Base-by-base conservation (phyloP, 2,329 filamentous ascomycete genomes). In the Leptographium lundbergii region DNA sequence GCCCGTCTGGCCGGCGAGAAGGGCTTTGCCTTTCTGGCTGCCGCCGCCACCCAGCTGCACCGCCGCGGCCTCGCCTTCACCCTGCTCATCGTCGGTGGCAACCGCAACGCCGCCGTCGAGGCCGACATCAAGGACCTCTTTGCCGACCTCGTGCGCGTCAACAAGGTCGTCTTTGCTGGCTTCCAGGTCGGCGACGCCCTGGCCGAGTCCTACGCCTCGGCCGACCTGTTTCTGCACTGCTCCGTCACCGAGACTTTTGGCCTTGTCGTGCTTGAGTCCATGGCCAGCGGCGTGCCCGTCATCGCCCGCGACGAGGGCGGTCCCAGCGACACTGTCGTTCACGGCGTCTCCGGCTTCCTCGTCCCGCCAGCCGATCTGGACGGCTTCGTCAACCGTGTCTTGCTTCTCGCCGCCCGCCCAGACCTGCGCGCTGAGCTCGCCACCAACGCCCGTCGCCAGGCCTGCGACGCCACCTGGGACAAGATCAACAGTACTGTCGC, bases 211-310 rank as follows among this genome's bases (percentile, higher is more conserved):
- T 89, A 87, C 63, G 84, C 86, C 2, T 81, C 80, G 4, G 84
- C 80, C 0, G 85, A 88, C 66, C 64, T 88, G n/a, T 88, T 88
- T 66, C 70, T 88, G 17, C 85, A 88, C 70, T 87, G 84, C 70
- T 88, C 82, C 25, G 74, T 88, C 60, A 88, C 85, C 0, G 85
- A 88, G 69, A 88, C 85, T 0, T 88, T 88, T 68, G 85, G 85
- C 0, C 73, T 88, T 11, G 85, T 88, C 0, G 85, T 88, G 1
- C 73, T 88, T 2, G 85, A 88, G 69, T 81, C 82, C 3, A 87
- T 88, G 84, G 84, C 85, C 0, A 86, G 83, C 62, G 84, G 84
- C 3, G 76, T 89, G 2, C 84, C 85, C 0, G 85, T 88, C 27
- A 75, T 88, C 57, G 85, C 85, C 3, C 77, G 86, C 53, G 84